These are phyloP conservation scores for Fusarium verrucosum DNA, from an alignment of 2,329 filamentous ascomycete genomes.

Conservation along the genomic window DNA sequence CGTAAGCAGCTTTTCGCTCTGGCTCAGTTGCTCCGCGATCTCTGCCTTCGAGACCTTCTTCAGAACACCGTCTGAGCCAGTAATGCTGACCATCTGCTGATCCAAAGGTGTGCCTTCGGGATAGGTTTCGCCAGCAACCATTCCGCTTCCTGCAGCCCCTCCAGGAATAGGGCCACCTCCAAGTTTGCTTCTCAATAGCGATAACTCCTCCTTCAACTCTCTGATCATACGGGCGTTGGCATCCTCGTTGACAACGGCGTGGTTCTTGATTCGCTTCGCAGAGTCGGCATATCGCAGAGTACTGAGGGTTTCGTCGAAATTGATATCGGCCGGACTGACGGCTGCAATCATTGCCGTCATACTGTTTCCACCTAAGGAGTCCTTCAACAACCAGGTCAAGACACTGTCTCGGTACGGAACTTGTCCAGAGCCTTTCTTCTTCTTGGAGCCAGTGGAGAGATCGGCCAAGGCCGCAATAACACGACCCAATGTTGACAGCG, in stretches of 20 bases:
- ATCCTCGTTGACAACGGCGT: conserved; percentile 98
- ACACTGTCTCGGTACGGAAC: conserved; percentile 98
- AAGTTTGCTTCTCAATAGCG: conserved; percentile 86
- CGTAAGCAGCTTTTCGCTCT: conserved; percentile 94
- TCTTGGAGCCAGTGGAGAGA: conserved; percentile 85
- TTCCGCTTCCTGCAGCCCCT: conserved; percentile 58
- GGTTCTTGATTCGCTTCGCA: conserved; percentile 99
- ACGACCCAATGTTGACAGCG: conserved; percentile 92
- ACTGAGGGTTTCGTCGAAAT: conserved; percentile 96
- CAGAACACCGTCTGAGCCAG: conserved; percentile 80
- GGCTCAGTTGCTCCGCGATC: conserved; percentile 94
- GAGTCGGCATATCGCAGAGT: conserved; percentile 97
- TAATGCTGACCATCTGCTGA: conserved; percentile 95
- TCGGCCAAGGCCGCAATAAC: conserved; percentile 97
- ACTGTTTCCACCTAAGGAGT: conserved; percentile 96
- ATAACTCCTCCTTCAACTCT: conserved; percentile 94
- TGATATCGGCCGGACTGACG: conserved; percentile 97
- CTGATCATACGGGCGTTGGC: conserved; percentile 99
- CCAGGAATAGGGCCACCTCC: conserved; percentile 60
- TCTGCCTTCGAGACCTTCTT: conserved; percentile 99
- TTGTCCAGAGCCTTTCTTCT: conserved; percentile 72
- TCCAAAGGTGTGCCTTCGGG: conserved; percentile 91
- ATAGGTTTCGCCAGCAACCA: conserved; percentile 81
- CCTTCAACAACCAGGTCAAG: conserved; percentile 95
- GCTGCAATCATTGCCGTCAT: conserved; percentile 99